A percentile compares a stretch with the other conserved stretches of the same genome.
Evolutionary conservation across 1,139 yeast genomes (phyloP).

Genomic region (Candida sp.): DNA sequence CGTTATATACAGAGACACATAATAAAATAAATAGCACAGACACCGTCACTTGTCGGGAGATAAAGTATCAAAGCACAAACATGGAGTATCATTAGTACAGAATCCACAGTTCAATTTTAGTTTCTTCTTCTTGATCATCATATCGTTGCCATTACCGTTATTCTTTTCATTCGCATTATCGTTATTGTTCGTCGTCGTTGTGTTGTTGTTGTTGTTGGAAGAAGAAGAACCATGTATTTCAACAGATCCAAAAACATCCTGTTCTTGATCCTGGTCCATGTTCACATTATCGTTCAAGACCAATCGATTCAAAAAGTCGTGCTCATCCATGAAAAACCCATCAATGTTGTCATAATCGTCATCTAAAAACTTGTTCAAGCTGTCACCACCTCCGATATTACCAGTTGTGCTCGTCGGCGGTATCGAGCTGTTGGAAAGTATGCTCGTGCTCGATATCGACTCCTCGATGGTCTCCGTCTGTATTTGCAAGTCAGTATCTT

Average conservation of each 20-base stretch:
- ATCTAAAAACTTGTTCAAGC: constrained; percentile 4
- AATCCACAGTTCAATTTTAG: constrained; percentile 40
- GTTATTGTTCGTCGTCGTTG: not conserved
- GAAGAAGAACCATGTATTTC: constrained; percentile 12
- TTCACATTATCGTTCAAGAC: constrained; percentile 12
- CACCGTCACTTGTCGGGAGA: constrained; percentile 13
- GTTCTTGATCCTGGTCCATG: constrained; percentile 9
- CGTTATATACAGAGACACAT: constrained; percentile 13
- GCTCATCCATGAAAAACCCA: constrained; percentile 19
- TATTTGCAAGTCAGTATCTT: constrained; percentile 10
- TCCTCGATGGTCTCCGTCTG: constrained; percentile 18
- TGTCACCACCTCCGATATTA: constrained; percentile 10
- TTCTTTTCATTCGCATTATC: not conserved
- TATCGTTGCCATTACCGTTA: constrained; percentile 11
- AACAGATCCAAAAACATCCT: constrained; percentile 16
- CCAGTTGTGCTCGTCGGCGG: constrained; percentile 3
- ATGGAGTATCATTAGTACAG: constrained; percentile 44
- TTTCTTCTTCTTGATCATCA: constrained; percentile 13
- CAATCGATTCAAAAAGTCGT: constrained; percentile 18
- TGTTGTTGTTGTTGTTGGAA: not conserved
- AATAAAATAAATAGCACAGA: constrained; percentile 1
- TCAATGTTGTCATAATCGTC: constrained; percentile 12
- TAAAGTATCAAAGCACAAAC: constrained; percentile 42
- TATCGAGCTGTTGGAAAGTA: not conserved
- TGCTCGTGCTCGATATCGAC: constrained; percentile 5